A percentile compares a stretch with the other conserved stretches of the same genome.
phyloP scores from a whole-genome alignment of 2,329 filamentous ascomycete genomes.

The Hypoxylon sp. region DNA sequence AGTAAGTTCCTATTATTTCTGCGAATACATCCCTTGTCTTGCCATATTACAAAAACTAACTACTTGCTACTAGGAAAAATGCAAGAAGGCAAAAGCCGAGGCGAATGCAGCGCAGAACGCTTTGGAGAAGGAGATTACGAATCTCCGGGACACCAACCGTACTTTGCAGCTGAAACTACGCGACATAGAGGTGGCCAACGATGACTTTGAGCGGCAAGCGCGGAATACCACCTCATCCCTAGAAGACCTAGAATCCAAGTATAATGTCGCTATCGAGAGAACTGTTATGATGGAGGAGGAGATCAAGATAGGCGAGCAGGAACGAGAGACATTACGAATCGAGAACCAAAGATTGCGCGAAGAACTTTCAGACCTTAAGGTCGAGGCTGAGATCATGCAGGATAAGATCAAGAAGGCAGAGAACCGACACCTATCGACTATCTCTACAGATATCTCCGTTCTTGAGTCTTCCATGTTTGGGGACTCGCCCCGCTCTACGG shows the following conservation, averaged over 20 bases:
- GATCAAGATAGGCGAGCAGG: slow-evolving; percentile 90
- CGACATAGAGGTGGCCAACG: slow-evolving; percentile 97
- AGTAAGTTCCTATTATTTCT: slow-evolving; percentile 66
- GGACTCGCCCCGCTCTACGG: slow-evolving; percentile 83
- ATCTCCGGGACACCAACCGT: slow-evolving; percentile 85
- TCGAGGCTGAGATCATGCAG: slow-evolving; percentile 93
- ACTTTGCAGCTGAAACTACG: slow-evolving; percentile 86
- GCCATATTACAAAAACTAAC: slow-evolving; percentile 37
- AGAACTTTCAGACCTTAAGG: slow-evolving; percentile 91
- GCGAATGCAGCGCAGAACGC: slow-evolving; percentile 85
- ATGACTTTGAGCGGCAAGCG: slow-evolving; percentile 97
- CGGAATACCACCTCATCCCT: slow-evolving; percentile 95
- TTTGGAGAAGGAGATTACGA: slow-evolving; percentile 96
- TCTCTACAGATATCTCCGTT: slow-evolving; percentile 74
- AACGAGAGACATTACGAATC: slow-evolving; percentile 89
- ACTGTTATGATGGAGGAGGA: slow-evolving; percentile 96
- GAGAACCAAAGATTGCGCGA: slow-evolving; percentile 91
- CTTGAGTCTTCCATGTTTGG: slow-evolving; percentile 81
- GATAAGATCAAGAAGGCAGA: slow-evolving; percentile 89
- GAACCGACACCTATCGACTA: slow-evolving; percentile 68
- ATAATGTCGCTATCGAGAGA: slow-evolving; percentile 93
- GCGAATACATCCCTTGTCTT: not conserved
- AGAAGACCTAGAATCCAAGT: slow-evolving; percentile 97
- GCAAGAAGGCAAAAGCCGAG: slow-evolving; percentile 93
- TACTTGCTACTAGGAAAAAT: slow-evolving; percentile 78